Conservation (phyloP, 176 grass and related monocot species). For the Juncus effusus region DNA sequence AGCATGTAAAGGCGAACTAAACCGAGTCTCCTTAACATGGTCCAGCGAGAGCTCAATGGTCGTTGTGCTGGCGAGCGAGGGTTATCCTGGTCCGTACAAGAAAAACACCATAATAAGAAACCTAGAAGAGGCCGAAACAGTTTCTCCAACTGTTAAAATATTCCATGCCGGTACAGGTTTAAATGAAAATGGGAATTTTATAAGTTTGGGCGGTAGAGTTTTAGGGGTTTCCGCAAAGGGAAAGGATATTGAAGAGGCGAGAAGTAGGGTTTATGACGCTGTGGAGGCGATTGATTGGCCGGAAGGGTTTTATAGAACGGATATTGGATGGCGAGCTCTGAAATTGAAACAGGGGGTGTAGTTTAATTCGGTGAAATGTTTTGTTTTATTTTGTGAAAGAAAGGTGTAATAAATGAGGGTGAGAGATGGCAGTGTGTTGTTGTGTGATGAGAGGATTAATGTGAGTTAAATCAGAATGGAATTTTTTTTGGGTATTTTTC, state of each 20-base stretch:
- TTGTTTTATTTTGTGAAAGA: no score
- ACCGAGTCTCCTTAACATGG: conserved; percentile 56
- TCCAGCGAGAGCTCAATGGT: conserved; percentile 60
- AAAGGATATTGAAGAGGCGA: conserved; percentile 67
- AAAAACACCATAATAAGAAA: conserved; percentile 71
- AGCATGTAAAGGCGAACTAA: conserved; percentile 58
- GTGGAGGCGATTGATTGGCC: conserved; percentile 62
- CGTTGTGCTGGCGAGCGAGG: conserved; percentile 78
- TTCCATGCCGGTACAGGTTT: conserved; percentile 73
- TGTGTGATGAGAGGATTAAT: no score
- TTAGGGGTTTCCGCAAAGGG: conserved; percentile 69
- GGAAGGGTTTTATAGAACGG: conserved; percentile 65
- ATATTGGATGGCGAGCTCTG: conserved; percentile 82
- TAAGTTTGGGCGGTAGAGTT: conserved; percentile 49
- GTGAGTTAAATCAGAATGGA: no score
- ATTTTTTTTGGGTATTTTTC: no score
- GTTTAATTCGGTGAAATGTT: neutral
- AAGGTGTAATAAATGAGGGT: no score
- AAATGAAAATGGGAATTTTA: conserved; percentile 55
- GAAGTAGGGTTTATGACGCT: conserved; percentile 51
- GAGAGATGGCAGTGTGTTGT: no score
- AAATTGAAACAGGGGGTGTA: conserved; percentile 32
- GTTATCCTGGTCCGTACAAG: conserved; percentile 72
- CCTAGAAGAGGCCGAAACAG: conserved; percentile 57
- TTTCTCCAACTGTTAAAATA: conserved; percentile 68